phyloP scores from a whole-genome alignment of 1,284 basidiomycete species.

The Apiotrichum laibachii region DNA sequence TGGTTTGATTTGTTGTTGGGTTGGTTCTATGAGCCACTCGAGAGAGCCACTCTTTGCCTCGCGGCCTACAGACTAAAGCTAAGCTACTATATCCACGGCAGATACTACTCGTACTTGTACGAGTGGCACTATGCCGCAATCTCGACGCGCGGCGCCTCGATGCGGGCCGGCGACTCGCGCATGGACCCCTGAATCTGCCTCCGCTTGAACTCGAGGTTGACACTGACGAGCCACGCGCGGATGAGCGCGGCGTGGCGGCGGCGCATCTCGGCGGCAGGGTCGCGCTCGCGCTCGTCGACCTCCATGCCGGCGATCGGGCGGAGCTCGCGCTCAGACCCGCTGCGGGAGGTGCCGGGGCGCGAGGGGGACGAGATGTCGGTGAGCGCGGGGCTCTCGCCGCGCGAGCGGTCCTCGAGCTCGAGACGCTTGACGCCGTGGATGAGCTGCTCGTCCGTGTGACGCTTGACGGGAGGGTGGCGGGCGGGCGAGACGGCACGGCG shows the following conservation, averaged over 20 bases:
- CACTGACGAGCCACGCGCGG: slow-evolving; percentile 45
- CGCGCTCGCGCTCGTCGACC: background rate
- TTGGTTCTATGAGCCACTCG: too few species aligned
- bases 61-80: too few species aligned
- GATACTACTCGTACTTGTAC: too few species aligned
- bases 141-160: background rate
- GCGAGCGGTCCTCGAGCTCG: slow-evolving; percentile 34
- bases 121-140: slow-evolving; percentile 4
- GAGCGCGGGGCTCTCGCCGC: slow-evolving; percentile 14
- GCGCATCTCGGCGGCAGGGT: slow-evolving; percentile 23
- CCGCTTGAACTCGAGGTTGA: slow-evolving; percentile 43
- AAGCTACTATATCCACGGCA: too few species aligned
- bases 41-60: too few species aligned
- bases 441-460: slow-evolving; percentile 45
- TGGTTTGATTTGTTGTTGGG: too few species aligned
- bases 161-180: background rate
- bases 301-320: too few species aligned
- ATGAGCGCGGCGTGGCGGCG: slow-evolving; percentile 43
- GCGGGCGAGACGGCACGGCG: slow-evolving; percentile 20
- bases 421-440: slow-evolving; percentile 48
- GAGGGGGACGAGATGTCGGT: background rate
- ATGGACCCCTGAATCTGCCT: slow-evolving; percentile 15
- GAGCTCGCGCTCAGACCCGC: background rate
- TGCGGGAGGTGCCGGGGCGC: background rate
- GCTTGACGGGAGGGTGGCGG: slow-evolving; percentile 39